Evolutionary conservation across 2,329 filamentous ascomycete species (phyloP), one percentile per base, ranked within the genome.

Genomic region (Thelonectria blattea): DNA sequence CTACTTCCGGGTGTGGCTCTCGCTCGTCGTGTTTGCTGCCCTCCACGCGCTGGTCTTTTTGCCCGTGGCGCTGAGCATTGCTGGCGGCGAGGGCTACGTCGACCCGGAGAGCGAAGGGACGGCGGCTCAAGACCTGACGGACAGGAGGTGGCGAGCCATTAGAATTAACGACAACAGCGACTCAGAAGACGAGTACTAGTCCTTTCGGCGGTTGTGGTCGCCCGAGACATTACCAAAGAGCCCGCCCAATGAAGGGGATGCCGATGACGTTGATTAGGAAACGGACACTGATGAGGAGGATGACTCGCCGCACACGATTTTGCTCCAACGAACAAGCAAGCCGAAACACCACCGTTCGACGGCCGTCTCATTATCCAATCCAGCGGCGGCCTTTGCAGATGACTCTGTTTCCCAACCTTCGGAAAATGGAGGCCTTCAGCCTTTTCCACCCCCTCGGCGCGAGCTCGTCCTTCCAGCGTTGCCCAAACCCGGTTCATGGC

Each of bases 1-100:
- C 79, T 99, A 99, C 78, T 99, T 99, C 83, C 86, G 95, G 45
- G 91, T 99, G 45, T 99, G 95, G 95, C 81, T 97, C 17, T 90
- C 93, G 7, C 85, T 99, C 56, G 93, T 99, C 11, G 75, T 96
- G 10, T 94, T 97, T 75, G 96, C 93, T 3, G 92, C 92, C 8
- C 84, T 89, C 10, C 95, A 99, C 75, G 92, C 95, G 1, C 81
- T 99, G 49, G 85, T 99, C 8, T 96, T 98, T 75, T 80, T 99
- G 69, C 95, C 95, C 0, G 95, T 98, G 1, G 90, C 91, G 2
- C 81, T 99, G 66, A 96, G 91, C 72, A 81, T 97, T 51, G 83
- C 91, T 52, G 95, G 95, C 17, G 95, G 95, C 1, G 86, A 89
- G 67, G 93, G 94, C 3, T 98, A 97, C 72, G 83, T 93, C 39